phyloP scores from a whole-genome alignment of 164 flowering plant species.

The Stephania cephalantha region DNA sequence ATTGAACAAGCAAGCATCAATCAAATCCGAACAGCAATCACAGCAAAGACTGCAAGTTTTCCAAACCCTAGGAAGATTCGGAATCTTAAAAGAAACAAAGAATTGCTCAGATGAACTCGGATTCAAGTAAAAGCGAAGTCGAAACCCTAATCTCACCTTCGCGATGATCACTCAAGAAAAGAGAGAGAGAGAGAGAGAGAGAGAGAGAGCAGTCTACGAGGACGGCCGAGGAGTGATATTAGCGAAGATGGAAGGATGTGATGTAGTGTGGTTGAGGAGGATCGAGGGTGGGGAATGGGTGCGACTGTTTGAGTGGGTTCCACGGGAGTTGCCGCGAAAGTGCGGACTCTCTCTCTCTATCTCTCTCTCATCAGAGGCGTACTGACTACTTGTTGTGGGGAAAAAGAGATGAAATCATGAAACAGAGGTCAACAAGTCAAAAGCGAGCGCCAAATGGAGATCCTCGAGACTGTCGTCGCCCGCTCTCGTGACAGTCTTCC shows the following conservation, averaged over 20 bases:
- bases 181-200: neutral
- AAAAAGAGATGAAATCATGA: too few relatives aligned
- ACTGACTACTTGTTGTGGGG: too few relatives aligned
- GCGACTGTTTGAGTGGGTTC: neutral
- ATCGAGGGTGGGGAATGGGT: neutral
- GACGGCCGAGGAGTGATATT: neutral
- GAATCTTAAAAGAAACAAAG: neutral
- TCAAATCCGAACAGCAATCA: neutral
- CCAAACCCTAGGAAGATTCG: neutral
- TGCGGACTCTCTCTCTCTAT: neutral
- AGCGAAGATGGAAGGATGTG: neutral
- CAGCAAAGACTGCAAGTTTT: neutral
- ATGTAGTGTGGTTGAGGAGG: neutral
- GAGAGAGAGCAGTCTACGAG: neutral
- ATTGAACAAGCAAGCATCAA: neutral
- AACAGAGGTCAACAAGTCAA: neutral
- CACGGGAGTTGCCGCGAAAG: constrained; percentile 1
- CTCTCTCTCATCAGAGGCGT: too few relatives aligned
- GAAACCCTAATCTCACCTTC: neutral
- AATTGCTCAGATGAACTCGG: neutral
- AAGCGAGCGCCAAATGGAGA: neutral
- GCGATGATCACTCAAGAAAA: neutral
- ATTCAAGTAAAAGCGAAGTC: too few relatives aligned
- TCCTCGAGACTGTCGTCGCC: neutral
- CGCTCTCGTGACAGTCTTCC: neutral